phyloP scores from a whole-genome alignment of 2,329 filamentous ascomycete species.

The Annulohypoxylon truncatum region DNA sequence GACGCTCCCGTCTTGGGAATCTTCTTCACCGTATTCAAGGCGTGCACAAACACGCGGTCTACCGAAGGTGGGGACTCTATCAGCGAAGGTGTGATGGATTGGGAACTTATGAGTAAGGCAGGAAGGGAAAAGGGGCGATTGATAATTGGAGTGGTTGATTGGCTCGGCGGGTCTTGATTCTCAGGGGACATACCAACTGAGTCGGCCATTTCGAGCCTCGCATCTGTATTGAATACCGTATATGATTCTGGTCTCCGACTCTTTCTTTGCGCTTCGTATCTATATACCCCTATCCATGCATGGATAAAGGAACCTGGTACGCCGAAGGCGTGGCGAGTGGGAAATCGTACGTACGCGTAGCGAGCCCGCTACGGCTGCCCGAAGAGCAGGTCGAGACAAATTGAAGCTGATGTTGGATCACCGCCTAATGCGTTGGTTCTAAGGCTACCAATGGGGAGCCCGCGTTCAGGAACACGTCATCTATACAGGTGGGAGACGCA shows the following conservation, averaged over 20 bases:
- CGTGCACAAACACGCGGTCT: slow-evolving; percentile 99
- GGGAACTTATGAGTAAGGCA: slow-evolving; percentile 25
- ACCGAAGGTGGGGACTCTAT: slow-evolving; percentile 17
- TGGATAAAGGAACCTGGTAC: slow-evolving; percentile 22
- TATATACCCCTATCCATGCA: slow-evolving; percentile 27
- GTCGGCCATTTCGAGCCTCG: slow-evolving; percentile 57
- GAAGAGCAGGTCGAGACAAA: slow-evolving; percentile 23
- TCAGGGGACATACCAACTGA: slow-evolving; percentile 60
- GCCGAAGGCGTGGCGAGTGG: slow-evolving; percentile 26
- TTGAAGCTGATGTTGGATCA: slow-evolving; percentile 45
- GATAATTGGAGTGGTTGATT: slow-evolving; percentile 19
- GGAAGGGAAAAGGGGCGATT: slow-evolving; percentile 25
- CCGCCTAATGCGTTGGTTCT: slow-evolving; percentile 34
- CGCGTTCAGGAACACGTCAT: slow-evolving; percentile 37
- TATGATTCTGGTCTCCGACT: slow-evolving; percentile 9
- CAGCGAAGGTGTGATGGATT: slow-evolving; percentile 23
- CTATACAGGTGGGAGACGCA: slow-evolving; percentile 18
- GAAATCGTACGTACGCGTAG: slow-evolving; percentile 20
- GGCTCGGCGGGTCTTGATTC: slow-evolving; percentile 35
- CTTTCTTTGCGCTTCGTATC: slow-evolving; percentile 15
- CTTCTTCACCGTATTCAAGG: slow-evolving; percentile 97
- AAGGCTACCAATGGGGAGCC: slow-evolving; percentile 36
- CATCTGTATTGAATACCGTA: slow-evolving; percentile 25
- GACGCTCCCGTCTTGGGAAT: slow-evolving; percentile 93
- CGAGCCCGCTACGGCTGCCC: slow-evolving; percentile 14